These are phyloP conservation scores for Juncus effusus DNA, from an alignment of 176 grass and related monocot genomes.

Conservation along the genomic window DNA sequence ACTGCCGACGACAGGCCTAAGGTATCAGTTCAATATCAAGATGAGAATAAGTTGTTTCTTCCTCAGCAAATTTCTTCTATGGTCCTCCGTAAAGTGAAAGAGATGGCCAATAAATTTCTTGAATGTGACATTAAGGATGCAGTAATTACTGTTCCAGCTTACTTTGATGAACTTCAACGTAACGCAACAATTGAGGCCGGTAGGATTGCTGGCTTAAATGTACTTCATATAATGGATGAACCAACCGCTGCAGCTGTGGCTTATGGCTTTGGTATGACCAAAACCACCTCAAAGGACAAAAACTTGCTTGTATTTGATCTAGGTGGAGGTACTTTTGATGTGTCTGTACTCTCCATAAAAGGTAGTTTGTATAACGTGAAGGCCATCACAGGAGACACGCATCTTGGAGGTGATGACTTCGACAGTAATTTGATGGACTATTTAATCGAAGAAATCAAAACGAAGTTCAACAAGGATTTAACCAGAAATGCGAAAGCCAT, in stretches of 20 bases:
- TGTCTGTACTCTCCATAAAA: conserved; percentile 83
- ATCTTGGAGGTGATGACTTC: conserved; percentile 89
- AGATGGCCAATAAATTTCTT: conserved; percentile 62
- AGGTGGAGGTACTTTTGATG: conserved; percentile 86
- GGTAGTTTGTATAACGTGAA: conserved; percentile 90
- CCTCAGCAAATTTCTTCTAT: conserved; percentile 93
- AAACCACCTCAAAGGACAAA: conserved; percentile 42
- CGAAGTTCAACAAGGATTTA: conserved; percentile 86
- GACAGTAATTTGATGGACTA: conserved; percentile 79
- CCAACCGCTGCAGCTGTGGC: conserved; percentile 73
- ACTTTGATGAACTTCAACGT: conserved; percentile 89
- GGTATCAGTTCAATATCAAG: conserved; percentile 69
- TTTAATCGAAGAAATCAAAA: conserved; percentile 65
- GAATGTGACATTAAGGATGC: conserved; percentile 55
- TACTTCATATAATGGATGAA: conserved; percentile 88
- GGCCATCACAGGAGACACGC: conserved; percentile 51
- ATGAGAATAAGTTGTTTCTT: conserved; percentile 67
- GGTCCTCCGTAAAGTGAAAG: conserved; percentile 79
- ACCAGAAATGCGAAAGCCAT: conserved; percentile 60
- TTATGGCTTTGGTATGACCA: conserved; percentile 78
- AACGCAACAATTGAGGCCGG: conserved; percentile 92
- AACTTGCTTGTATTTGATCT: conserved; percentile 93
- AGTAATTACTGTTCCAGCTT: conserved; percentile 72
- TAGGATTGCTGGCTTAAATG: conserved; percentile 68
- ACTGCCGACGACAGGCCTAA: conserved; percentile 68